These are phyloP conservation scores for Saccharomycopsis amapae DNA, from an alignment of 805 yeast genomes.

Conservation along the genomic window DNA sequence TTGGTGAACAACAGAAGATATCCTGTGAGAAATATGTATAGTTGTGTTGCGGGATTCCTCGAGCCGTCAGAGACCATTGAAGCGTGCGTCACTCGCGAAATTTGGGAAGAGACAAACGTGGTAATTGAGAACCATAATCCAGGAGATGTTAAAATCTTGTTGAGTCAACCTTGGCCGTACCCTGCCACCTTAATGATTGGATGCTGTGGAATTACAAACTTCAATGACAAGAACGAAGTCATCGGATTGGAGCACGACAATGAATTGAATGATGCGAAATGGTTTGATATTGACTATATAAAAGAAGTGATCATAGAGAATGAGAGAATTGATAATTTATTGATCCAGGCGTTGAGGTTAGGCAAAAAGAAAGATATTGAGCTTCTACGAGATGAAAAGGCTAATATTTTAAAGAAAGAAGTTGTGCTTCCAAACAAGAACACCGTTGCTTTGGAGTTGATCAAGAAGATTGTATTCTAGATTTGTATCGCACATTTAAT, in stretches of 20 bases:
- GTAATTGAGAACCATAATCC: conserved; percentile 32
- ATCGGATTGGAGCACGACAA: conserved; percentile 77
- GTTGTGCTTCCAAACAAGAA: conserved; percentile 7
- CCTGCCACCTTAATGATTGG: conserved; percentile 93
- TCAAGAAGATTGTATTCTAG: conserved; percentile 6
- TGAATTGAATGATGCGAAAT: conserved; percentile 76
- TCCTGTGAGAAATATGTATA: conserved; percentile 49
- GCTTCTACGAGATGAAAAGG: background rate
- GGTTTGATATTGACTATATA: conserved; percentile 61
- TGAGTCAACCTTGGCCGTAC: conserved; percentile 96
- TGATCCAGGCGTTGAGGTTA: conserved; percentile 17
- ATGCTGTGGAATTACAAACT: conserved; percentile 71
- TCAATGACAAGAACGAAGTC: conserved; percentile 53
- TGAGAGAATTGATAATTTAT: conserved; percentile 28
- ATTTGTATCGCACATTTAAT: too few species aligned
- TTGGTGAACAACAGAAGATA: conserved; percentile 68
- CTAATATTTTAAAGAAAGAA: background rate
- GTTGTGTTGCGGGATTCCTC: conserved; percentile 90
- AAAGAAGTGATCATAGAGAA: conserved; percentile 31
- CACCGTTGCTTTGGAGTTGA: conserved; percentile 14
- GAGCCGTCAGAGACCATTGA: conserved; percentile 93
- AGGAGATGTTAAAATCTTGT: conserved; percentile 43
- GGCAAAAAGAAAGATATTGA: background rate
- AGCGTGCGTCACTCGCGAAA: conserved; percentile 78
- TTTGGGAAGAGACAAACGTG: conserved; percentile 93